Conservation (phyloP, 2,329 filamentous ascomycete species). For the Fusarium pilosicola region DNA sequence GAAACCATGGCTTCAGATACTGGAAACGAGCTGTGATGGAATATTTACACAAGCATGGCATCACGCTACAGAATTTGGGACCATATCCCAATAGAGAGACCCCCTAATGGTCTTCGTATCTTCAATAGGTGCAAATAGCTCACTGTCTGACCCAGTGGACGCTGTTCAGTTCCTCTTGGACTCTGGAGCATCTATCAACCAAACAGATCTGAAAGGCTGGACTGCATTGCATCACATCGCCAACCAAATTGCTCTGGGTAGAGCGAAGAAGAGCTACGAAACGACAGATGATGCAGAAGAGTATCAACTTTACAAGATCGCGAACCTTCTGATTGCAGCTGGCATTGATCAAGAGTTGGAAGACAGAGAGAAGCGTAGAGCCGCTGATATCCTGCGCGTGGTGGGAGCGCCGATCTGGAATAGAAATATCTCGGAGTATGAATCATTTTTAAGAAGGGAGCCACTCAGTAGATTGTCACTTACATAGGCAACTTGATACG, state of each 20-base stretch:
- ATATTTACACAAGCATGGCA: not conserved
- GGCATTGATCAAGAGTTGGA: constrained; percentile 9
- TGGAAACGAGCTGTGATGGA: not conserved
- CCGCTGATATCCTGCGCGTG: not conserved
- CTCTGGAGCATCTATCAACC: constrained; percentile 4
- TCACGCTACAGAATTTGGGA: not conserved
- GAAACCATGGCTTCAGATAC: not conserved
- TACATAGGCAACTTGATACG: not conserved
- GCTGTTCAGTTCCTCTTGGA: constrained; percentile 1
- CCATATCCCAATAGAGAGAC: not conserved
- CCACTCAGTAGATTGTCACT: not conserved
- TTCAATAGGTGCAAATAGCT: not conserved
- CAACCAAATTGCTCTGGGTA: constrained; percentile 6
- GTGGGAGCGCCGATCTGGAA: constrained; percentile 22
- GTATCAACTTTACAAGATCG: not conserved
- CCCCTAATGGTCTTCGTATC: constrained; percentile 2
- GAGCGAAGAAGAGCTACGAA: constrained; percentile 1
- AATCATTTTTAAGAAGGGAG: not conserved
- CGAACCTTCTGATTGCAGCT: not conserved
- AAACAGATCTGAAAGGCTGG: constrained; percentile 3
- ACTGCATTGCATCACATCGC: constrained; percentile 14
- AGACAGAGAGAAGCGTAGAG: constrained; percentile 5
- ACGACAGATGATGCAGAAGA: not conserved
- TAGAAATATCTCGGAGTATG: not conserved
- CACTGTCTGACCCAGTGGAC: not conserved